A percentile compares a stretch with the other conserved stretches of the same genome.
phyloP scores from a whole-genome alignment of 805 yeast species.

The Candida glaebosa region DNA sequence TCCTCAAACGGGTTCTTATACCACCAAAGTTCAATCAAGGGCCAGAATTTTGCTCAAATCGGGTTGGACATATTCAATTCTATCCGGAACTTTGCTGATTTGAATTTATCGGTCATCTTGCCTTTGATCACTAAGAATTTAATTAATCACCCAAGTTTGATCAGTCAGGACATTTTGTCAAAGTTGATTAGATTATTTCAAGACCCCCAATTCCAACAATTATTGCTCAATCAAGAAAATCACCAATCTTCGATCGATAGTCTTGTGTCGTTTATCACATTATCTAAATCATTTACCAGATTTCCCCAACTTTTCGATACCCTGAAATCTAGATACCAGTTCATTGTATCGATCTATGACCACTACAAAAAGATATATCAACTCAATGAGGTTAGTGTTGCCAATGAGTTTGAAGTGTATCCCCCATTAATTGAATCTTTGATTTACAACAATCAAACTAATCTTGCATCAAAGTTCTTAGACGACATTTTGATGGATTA shows the following conservation, averaged over 20 bases:
- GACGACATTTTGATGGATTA: conserved; percentile 50
- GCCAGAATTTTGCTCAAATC: conserved; percentile 41
- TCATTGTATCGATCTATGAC: conserved; percentile 24
- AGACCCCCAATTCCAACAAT: not conserved
- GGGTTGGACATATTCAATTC: conserved; percentile 45
- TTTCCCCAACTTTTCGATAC: conserved; percentile 12
- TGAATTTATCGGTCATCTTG: conserved; percentile 29
- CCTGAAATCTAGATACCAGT: conserved; percentile 20
- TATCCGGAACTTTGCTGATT: conserved; percentile 36
- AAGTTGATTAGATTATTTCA: not conserved
- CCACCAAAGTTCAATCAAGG: conserved; percentile 44
- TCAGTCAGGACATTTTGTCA: conserved; percentile 17
- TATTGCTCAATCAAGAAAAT: conserved; percentile 1
- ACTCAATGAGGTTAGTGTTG: conserved; percentile 13
- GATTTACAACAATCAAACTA: conserved; percentile 46
- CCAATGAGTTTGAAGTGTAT: conserved; percentile 46
- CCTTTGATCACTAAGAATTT: conserved; percentile 33
- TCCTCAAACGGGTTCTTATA: conserved; percentile 44
- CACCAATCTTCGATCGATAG: conserved; percentile 1
- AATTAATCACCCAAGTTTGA: conserved; percentile 24
- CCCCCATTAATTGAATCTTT: conserved; percentile 50
- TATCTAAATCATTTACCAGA: conserved; percentile 21
- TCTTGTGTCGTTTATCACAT: conserved; percentile 21
- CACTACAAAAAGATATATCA: conserved; percentile 29
- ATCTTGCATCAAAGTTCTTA: conserved; percentile 52